Base-by-base conservation (phyloP, 2,329 filamentous ascomycete genomes). In the Aspergillus tubingensis region DNA sequence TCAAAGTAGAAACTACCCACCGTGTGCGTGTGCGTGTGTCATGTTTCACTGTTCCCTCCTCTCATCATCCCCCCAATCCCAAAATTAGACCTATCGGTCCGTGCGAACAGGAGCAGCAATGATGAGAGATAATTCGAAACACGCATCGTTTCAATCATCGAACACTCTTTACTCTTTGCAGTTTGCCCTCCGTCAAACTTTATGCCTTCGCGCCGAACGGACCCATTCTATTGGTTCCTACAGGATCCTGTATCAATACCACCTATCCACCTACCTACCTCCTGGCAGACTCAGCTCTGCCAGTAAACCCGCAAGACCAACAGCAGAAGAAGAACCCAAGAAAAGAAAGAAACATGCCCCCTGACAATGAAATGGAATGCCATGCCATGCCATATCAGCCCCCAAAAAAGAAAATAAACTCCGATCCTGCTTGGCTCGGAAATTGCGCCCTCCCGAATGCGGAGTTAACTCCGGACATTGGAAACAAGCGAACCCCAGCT, bases 1-100 rank as follows among this genome's bases (percentile, higher is more conserved):
- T 62, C 68, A n/a, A 74, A 74, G 55, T 74, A 63, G 63, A 51
- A 11, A 6, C 36, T 54, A 36, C 7, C 13, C 32, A 36, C 32
- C 32, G 32, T 11, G 27, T 30, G 27, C 10, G 27, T 30, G 27
- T 30, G 27, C 19, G 52, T 30, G 36, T 56, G 43, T 30, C 30
- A 56, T 39, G 48, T 61, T 32, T 53, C 38, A 47, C 19, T 27
- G 50, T 4, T 25, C 2, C n/a, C 19, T 39, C 21, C 41, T 13
- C 25, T 4, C 47, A 15, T 36, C 39, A 43, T n/a, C 39, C 13
- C 44, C 13, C 8, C 3, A 17, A 13, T 11, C 47, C 25, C 47
- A 50, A 27, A 19, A 30, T 32, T 32, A 30, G 47, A n/a, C 25
- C 23, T 50, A 27, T 32, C 47, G 25, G 15, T 30, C 47, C 25